phyloP scores from a whole-genome alignment of 306 rosid genomes.

The Cyamopsis tetragonoloba region DNA sequence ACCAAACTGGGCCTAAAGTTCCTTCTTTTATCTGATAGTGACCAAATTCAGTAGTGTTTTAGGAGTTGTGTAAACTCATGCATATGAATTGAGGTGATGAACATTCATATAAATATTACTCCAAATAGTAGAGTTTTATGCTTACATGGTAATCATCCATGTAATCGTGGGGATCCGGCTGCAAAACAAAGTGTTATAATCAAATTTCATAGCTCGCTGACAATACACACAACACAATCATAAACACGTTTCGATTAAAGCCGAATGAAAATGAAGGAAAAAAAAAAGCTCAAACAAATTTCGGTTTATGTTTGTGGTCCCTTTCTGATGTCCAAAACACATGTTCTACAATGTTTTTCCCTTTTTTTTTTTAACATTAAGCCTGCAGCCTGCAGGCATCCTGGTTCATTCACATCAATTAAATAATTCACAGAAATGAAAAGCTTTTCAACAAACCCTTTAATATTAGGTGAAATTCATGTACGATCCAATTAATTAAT shows the following conservation, averaged over 20 bases:
- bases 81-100: no score
- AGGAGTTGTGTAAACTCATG: no score
- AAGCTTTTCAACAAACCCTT: no score
- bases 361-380: not conserved
- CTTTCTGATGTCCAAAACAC: not conserved
- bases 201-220: constrained; percentile 5
- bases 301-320: not conserved
- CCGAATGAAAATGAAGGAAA: not conserved
- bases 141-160: constrained; percentile 82
- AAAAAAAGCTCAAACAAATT: not conserved
- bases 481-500: no score
- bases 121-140: constrained; percentile 8
- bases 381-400: not conserved
- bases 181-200: constrained; percentile 39
- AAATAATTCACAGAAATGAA: not conserved
- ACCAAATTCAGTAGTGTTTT: no score
- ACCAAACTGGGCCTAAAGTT: no score
- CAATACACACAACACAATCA: not conserved
- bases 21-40: no score
- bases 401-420: not conserved
- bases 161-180: constrained; percentile 68
- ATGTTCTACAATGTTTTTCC: not conserved
- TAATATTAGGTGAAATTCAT: no score
- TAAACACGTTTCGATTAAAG: not conserved
- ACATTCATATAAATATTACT: not conserved